phyloP scores from a whole-genome alignment of 2,329 filamentous ascomycete species.

The Colletotrichum sidae region DNA sequence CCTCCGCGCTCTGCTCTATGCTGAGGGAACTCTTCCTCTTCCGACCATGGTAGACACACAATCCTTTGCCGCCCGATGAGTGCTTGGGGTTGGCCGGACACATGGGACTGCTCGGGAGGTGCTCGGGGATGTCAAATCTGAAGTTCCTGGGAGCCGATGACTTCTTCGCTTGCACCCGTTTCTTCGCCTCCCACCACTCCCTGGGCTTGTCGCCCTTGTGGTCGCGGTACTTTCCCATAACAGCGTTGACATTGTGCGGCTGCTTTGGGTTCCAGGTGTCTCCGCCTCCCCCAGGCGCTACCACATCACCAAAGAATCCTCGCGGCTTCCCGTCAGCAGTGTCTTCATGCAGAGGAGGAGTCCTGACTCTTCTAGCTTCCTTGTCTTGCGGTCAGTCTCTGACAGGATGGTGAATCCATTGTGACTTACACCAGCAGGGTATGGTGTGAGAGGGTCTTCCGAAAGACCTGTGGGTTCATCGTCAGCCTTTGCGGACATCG shows the following conservation, averaged over 20 bases:
- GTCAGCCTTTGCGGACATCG: constrained; percentile 2
- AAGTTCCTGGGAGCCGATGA: constrained; percentile 46
- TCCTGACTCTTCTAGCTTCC: constrained; percentile 62
- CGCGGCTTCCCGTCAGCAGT: constrained; percentile 51
- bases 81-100: constrained; percentile 62
- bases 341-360: constrained; percentile 57
- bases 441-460: constrained; percentile 41
- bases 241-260: not conserved
- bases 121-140: constrained; percentile 62
- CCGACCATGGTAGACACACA: constrained; percentile 64
- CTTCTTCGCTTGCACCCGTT: constrained; percentile 40
- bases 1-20: constrained; percentile 9
- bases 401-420: not conserved
- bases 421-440: constrained; percentile 49
- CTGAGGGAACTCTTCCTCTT: constrained; percentile 38
- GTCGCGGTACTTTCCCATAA: constrained; percentile 20
- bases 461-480: constrained; percentile 30
- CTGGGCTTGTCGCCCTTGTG: constrained; percentile 41
- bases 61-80: constrained; percentile 55
- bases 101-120: constrained; percentile 62
- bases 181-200: constrained; percentile 52
- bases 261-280: constrained; percentile 32
- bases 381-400: constrained; percentile 40
- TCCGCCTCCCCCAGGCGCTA: constrained; percentile 42
- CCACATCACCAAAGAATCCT: constrained; percentile 57